phyloP scores from a whole-genome alignment of 2,329 filamentous ascomycete species.

The Pestalotiopsis sp. region DNA sequence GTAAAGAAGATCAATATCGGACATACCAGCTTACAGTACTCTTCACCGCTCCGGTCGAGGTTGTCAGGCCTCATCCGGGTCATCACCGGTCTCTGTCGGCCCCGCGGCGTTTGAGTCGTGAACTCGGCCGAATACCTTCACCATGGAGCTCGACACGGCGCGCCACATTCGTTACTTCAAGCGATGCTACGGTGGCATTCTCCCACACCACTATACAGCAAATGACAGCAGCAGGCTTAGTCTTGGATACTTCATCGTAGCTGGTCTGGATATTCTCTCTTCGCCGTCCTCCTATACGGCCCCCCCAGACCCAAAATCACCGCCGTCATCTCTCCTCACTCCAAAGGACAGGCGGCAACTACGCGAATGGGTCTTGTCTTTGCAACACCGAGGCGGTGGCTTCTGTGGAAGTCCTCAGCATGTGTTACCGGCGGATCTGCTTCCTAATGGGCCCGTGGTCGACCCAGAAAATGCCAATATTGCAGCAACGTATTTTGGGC shows the following conservation, averaged over 20 bases:
- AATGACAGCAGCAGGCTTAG: constrained; percentile 91
- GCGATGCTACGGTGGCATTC: constrained; percentile 77
- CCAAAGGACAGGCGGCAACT: constrained; percentile 43
- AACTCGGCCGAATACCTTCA: not conserved
- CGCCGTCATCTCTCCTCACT: constrained; percentile 55
- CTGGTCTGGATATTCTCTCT: constrained; percentile 79
- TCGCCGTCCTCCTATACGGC: constrained; percentile 48
- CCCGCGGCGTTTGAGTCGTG: not conserved
- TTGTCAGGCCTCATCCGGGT: not conserved
- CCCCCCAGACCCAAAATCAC: constrained; percentile 36
- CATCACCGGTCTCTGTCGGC: not conserved
- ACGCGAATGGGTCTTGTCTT: constrained; percentile 79
- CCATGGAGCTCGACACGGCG: constrained; percentile 51
- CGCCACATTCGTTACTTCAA: constrained; percentile 90
- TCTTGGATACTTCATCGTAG: constrained; percentile 85
- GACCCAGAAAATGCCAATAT: constrained; percentile 64
- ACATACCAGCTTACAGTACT: not conserved
- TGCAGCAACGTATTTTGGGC: constrained; percentile 85
- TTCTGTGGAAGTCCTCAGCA: constrained; percentile 85
- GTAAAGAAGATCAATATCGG: not conserved
- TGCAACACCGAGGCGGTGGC: constrained; percentile 83
- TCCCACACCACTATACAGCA: constrained; percentile 81
- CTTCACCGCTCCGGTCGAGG: not conserved
- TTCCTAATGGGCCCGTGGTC: constrained; percentile 34
- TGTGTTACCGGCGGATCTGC: constrained; percentile 42